These are phyloP conservation scores for Monascus purpureus DNA, from an alignment of 495 filamentous ascomycete genomes.

Conservation along the genomic window DNA sequence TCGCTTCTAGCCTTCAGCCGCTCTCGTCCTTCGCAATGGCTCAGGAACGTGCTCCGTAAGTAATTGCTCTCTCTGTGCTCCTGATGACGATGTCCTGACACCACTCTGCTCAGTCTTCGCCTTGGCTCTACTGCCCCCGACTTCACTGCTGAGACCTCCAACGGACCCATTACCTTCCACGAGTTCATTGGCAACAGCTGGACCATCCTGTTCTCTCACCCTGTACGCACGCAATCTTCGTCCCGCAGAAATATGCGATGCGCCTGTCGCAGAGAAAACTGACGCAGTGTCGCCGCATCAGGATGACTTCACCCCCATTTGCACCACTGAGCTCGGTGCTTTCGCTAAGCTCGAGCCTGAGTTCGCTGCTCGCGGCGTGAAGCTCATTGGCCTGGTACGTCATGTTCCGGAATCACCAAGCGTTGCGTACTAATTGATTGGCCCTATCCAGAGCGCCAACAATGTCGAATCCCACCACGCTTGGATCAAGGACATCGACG, in stretches of 20 bases:
- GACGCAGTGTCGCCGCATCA: too few species aligned
- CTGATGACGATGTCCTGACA: slow-evolving; percentile 1
- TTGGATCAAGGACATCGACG: slow-evolving; percentile 96
- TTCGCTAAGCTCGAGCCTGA: slow-evolving; percentile 95
- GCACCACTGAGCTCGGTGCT: slow-evolving; percentile 96
- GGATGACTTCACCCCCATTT: slow-evolving; percentile 79
- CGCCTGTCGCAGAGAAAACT: too few species aligned
- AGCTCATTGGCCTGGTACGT: slow-evolving; percentile 89
- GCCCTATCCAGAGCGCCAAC: slow-evolving; percentile 23
- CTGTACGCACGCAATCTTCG: too few species aligned
- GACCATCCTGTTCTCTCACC: slow-evolving; percentile 96
- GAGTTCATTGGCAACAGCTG: slow-evolving; percentile 90
- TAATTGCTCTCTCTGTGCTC: slow-evolving; percentile 4
- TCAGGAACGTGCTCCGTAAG: slow-evolving; percentile 36
- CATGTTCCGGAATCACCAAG: slow-evolving; percentile 38
- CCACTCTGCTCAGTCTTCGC: slow-evolving; percentile 47
- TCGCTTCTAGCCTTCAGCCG: too few species aligned
- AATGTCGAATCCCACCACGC: slow-evolving; percentile 40
- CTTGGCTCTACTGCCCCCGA: slow-evolving; percentile 82
- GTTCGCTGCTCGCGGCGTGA: slow-evolving; percentile 84
- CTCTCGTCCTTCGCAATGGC: slow-evolving; percentile 39
- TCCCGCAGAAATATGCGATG: too few species aligned
- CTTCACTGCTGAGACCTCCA: slow-evolving; percentile 87
- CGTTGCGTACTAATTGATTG: slow-evolving; percentile 37
- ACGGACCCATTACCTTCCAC: slow-evolving; percentile 90